These are phyloP conservation scores for Bipolaris zeicola DNA, from an alignment of 2,329 filamentous ascomycete species.

Conservation along the genomic window DNA sequence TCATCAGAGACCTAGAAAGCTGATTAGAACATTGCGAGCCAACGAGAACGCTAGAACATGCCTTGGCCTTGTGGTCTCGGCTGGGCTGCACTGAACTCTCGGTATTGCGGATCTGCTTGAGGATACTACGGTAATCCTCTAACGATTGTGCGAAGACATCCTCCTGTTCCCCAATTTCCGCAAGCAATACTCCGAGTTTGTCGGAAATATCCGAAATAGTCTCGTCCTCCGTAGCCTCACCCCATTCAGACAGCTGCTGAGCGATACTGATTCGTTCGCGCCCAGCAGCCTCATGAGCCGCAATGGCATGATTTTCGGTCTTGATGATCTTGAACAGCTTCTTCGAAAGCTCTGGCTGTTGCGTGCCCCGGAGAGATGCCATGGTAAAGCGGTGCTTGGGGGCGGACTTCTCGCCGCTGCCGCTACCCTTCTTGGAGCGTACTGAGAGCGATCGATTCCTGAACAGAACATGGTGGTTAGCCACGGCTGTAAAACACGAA, in stretches of 20 bases:
- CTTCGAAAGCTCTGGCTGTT: slow-evolving; percentile 86
- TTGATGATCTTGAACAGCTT: slow-evolving; percentile 93
- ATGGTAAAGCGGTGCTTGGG: slow-evolving; percentile 79
- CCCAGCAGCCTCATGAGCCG: slow-evolving; percentile 81
- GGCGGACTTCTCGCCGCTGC: slow-evolving; percentile 50
- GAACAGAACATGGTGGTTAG: slow-evolving; percentile 38
- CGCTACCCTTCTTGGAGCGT: slow-evolving; percentile 64
- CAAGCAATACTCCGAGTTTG: slow-evolving; percentile 91
- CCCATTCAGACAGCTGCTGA: slow-evolving; percentile 93
- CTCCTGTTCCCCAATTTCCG: slow-evolving; percentile 93
- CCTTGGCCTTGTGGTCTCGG: slow-evolving; percentile 81
- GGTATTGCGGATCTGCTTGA: slow-evolving; percentile 95
- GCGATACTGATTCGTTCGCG: slow-evolving; percentile 85
- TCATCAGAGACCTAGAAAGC: slow-evolving; percentile 74
- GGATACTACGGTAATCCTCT: slow-evolving; percentile 78
- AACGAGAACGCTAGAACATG: slow-evolving; percentile 19
- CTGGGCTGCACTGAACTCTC: slow-evolving; percentile 94
- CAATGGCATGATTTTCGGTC: slow-evolving; percentile 86
- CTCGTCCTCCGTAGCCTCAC: slow-evolving; percentile 87
- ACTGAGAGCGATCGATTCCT: slow-evolving; percentile 78
- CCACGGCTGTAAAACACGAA: not conserved
- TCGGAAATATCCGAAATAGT: slow-evolving; percentile 88
- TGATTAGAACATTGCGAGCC: slow-evolving; percentile 3
- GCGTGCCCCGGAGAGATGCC: slow-evolving; percentile 79
- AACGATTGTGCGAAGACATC: slow-evolving; percentile 83